Evolutionary conservation across 225 moss, liverwort and hornwort genomes (phyloP), one percentile per base, ranked within the genome.

Genomic region (Polytrichum formosum): DNA sequence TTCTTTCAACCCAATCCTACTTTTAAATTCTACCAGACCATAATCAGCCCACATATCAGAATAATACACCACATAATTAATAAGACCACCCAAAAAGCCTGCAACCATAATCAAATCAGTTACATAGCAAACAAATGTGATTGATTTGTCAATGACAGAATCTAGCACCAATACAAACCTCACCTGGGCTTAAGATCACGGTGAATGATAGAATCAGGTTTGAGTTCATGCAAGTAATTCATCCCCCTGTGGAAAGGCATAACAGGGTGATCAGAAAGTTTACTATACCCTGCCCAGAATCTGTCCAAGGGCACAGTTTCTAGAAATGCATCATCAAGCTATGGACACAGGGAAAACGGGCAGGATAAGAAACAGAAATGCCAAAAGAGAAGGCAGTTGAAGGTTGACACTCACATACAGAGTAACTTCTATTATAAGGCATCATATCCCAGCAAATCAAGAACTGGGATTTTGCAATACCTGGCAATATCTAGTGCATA

Each of bases 401-500:
- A 46, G 46, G 46, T 16, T 46, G 13, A 46, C 13, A 13, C 13
- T 3, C 13, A 16, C 13, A 46, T 16, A 4, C 16, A 46, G 46
- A 46, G 46, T 13, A 46, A 13, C 13, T 2, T 46, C 46, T 16
- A 16, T 3, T 46, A 37, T 4, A 16, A 3, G 16, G 46, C 46
- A 46, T 46, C 46, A 46, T 46, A 13, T 46, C 16, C 46, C 46
- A 46, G 46, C 10, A 46, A 16, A 46, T 16, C 2, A 46, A 46
- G 16, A 46, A 46, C 13, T 46, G 16, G 46, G 46, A 16, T 2
- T 46, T 59, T 37, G 29, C 22, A 56, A 53, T 76, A 91, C 90
- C 95, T 90, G 79, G 91, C 95, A 75, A 95, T 91, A 74, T 95
- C 95, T 58, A 95, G 90, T 22, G 91, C 95, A 82, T 89, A 92